Conservation (phyloP, 768 basidiomycete genomes). For the Kwoniella mangroviensis region DNA sequence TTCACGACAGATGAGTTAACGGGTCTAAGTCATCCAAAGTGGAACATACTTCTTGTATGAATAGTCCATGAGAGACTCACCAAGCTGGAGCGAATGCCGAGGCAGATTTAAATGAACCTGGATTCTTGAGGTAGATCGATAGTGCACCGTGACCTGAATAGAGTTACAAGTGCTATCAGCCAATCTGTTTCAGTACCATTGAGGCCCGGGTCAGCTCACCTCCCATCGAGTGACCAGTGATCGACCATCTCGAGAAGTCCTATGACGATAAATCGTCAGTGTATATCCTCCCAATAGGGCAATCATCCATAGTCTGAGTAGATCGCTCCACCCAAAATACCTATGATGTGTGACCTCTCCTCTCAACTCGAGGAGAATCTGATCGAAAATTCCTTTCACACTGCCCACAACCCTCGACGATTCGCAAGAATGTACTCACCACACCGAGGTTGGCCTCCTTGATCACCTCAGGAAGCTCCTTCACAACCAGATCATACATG, state of each 20-base stretch:
- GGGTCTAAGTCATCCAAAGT: neutral
- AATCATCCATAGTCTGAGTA: neutral
- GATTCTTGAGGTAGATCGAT: slow-evolving; percentile 79
- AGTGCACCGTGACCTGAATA: slow-evolving; percentile 83
- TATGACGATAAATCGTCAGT: slow-evolving; percentile 51
- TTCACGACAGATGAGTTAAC: neutral
- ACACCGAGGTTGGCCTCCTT: slow-evolving; percentile 75
- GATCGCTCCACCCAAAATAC: neutral
- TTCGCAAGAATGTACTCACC: slow-evolving; percentile 61
- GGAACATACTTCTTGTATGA: neutral
- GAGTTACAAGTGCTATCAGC: no score
- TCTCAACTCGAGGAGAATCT: neutral
- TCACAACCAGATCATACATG: slow-evolving; percentile 83
- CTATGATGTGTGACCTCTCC: neutral
- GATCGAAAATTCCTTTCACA: no score
- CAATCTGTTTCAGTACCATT: neutral
- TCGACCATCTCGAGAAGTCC: slow-evolving; percentile 82
- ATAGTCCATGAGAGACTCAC: slow-evolving; percentile 35
- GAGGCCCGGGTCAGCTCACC: slow-evolving; percentile 33
- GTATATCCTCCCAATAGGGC: neutral
- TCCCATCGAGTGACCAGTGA: slow-evolving; percentile 94
- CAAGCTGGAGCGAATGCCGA: slow-evolving; percentile 71
- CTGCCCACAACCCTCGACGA: no score
- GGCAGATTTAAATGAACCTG: slow-evolving; percentile 74
- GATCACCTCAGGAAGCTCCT: slow-evolving; percentile 82